Percentiles rank a stretch among this genome's conserved stretches.
phyloP scores from a whole-genome alignment of 2,329 filamentous ascomycete species.

The Aspergillus calidoustus region DNA sequence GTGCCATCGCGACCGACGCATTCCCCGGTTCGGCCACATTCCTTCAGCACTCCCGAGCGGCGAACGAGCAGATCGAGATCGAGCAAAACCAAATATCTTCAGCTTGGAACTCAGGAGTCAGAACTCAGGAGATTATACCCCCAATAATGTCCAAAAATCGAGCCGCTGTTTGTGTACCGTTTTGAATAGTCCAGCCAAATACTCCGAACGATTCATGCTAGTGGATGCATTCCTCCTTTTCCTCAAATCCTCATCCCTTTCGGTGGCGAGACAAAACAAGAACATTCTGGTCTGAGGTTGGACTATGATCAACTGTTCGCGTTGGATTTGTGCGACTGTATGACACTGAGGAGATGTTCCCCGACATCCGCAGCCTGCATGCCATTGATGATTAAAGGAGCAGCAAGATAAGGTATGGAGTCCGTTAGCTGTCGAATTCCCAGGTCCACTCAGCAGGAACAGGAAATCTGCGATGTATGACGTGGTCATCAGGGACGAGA shows the following conservation, averaged over 20 bases:
- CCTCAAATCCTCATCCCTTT: constrained; percentile 6
- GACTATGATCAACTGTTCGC: not conserved
- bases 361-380: not conserved
- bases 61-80: not conserved
- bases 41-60: not conserved
- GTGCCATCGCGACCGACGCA: constrained; percentile 18
- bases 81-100: not conserved
- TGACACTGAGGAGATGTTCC: not conserved
- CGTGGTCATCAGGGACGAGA: constrained; percentile 13
- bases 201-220: constrained; percentile 10
- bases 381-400: constrained; percentile 3
- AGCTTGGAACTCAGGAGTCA: not conserved
- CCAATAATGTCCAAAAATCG: not conserved
- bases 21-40: constrained; percentile 14
- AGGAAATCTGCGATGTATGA: constrained; percentile 12
- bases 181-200: constrained; percentile 6
- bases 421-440: not conserved
- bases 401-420: not conserved
- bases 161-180: not conserved
- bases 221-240: not conserved
- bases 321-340: not conserved
- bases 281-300: not conserved
- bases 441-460: constrained; percentile 10
- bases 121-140: not conserved
- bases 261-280: not conserved